A percentile compares a stretch with the other conserved stretches of the same genome.
Evolutionary conservation across 1,284 basidiomycete species (phyloP).

Genomic region (Peniophora sp.): DNA sequence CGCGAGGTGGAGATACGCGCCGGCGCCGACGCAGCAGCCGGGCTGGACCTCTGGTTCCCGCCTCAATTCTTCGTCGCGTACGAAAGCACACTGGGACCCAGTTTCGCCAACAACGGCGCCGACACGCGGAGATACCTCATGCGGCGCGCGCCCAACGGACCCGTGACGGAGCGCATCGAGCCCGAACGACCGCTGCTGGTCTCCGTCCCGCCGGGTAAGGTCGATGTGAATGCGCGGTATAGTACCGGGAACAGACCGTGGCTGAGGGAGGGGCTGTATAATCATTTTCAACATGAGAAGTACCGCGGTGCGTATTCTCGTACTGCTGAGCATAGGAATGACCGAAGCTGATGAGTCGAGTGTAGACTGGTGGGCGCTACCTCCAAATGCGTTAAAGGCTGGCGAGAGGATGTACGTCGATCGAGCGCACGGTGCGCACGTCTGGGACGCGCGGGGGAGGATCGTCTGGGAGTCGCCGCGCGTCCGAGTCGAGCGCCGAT

Average conservation of each 20-base stretch:
- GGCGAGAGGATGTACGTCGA: not conserved
- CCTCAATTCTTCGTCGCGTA: not conserved
- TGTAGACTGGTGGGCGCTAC: not conserved
- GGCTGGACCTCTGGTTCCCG: not conserved
- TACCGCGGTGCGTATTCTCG: not conserved
- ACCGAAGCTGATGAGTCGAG: too few relatives aligned
- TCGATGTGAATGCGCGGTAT: not conserved
- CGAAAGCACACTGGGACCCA: not conserved
- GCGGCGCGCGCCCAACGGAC: not conserved
- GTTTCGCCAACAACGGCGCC: not conserved
- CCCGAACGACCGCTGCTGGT: not conserved
- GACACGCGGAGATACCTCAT: not conserved
- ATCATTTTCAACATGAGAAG: not conserved
- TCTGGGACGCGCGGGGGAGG: not conserved
- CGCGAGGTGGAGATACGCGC: not conserved
- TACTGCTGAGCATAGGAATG: too few relatives aligned
- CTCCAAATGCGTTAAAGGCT: not conserved
- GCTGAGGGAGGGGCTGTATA: not conserved
- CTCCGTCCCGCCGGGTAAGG: not conserved
- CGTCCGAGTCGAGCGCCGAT: too few relatives aligned
- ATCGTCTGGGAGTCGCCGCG: not conserved
- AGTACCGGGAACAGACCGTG: not conserved
- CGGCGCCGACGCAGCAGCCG: not conserved
- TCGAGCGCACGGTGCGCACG: not conserved
- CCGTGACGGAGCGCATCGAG: not conserved